Evolutionary conservation across 768 basidiomycete species (phyloP).

Genomic region (Calvatia gigantea): DNA sequence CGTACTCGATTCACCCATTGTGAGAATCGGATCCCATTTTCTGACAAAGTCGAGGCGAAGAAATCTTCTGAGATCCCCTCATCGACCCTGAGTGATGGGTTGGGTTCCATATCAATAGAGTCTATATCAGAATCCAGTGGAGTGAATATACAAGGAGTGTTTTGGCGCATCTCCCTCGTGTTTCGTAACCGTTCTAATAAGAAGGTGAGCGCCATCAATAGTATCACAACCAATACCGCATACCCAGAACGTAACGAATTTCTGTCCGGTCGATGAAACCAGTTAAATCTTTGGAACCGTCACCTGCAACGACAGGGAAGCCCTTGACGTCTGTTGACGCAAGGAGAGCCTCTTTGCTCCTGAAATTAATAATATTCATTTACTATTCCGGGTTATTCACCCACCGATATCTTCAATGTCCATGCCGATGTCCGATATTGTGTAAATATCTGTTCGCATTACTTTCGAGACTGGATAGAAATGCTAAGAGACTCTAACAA

Average conservation of each 20-base stretch:
- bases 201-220: constrained; percentile 7
- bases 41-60: constrained; percentile 55
- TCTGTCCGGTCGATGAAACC: constrained; percentile 91
- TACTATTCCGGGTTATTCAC: constrained; percentile 21
- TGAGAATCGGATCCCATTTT: constrained; percentile 64
- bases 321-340: constrained; percentile 78
- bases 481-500: not conserved
- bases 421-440: constrained; percentile 74
- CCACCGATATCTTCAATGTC: constrained; percentile 75
- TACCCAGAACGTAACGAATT: constrained; percentile 83
- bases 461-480: constrained; percentile 70
- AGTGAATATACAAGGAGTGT: constrained; percentile 74
- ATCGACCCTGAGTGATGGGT: constrained; percentile 54
- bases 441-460: constrained; percentile 80
- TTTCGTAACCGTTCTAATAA: constrained; percentile 67
- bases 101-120: constrained; percentile 38
- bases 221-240: constrained; percentile 13
- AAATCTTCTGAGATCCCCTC: constrained; percentile 61
- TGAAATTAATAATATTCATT: constrained; percentile 24
- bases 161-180: constrained; percentile 52
- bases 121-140: constrained; percentile 41
- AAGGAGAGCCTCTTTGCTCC: constrained; percentile 54
- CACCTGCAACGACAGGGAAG: constrained; percentile 80
- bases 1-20: constrained; percentile 94
- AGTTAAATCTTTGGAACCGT: constrained; percentile 56